These are phyloP conservation scores for Pelargonium fulgidum DNA, from an alignment of 441 rosid species.

Conservation along the genomic window DNA sequence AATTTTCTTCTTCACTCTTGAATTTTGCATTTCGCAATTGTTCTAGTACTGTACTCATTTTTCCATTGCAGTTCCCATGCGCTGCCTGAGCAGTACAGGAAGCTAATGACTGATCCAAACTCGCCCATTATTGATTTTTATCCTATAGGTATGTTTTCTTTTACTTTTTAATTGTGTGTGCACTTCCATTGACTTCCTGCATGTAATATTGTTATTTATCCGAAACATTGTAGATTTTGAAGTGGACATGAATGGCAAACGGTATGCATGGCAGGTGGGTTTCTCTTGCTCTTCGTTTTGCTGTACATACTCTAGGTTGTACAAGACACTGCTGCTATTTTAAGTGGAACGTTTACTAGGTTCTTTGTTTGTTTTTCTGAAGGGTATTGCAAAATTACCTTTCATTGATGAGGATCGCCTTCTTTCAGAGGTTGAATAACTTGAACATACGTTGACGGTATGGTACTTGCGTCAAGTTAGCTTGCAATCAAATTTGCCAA, in stretches of 20 bases:
- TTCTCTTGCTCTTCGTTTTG: neutral
- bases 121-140: constrained; percentile 31
- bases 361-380: neutral
- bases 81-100: constrained; percentile 28
- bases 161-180: neutral
- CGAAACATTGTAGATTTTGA: constrained; percentile 21
- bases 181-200: neutral
- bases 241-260: constrained; percentile 29
- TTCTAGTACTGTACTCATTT: neutral
- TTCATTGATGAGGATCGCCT: constrained; percentile 33
- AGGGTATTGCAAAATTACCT: constrained; percentile 29
- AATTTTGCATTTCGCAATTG: neutral
- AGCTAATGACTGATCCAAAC: constrained; percentile 24
- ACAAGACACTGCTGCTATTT: neutral
- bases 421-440: constrained; percentile 26
- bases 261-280: constrained; percentile 28
- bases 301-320: neutral
- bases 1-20: neutral
- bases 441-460: constrained; percentile 31
- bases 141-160: constrained; percentile 24
- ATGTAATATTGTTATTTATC: constrained; percentile 1
- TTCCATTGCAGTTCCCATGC: constrained; percentile 29
- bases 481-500: neutral
- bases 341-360: neutral
- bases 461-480: neutral